Conservation (phyloP, 1,139 yeast species). For the Geotrichum restrictum region DNA sequence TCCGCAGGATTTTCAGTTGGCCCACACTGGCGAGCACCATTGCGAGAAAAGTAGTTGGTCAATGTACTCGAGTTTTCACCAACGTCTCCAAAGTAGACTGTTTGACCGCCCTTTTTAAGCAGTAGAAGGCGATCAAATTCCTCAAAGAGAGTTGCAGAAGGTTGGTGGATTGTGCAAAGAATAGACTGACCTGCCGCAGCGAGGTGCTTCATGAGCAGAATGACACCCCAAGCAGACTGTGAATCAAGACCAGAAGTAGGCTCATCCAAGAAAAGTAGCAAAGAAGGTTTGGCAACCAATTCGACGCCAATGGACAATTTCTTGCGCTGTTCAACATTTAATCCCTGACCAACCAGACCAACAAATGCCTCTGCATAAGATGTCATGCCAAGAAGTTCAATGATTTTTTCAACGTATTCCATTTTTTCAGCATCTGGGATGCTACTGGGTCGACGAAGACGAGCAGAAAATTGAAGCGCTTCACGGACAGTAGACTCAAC, state of each 20-base stretch:
- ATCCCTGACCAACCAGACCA: conserved; percentile 62
- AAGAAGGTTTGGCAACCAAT: conserved; percentile 76
- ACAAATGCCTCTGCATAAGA: conserved; percentile 56
- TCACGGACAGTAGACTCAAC: conserved; percentile 56
- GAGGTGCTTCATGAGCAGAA: conserved; percentile 51
- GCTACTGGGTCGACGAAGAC: conserved; percentile 50
- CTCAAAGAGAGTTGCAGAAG: conserved; percentile 67
- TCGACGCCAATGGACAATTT: conserved; percentile 83
- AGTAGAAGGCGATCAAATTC: conserved; percentile 70
- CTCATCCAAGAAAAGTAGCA: conserved; percentile 76
- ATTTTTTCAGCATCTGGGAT: conserved; percentile 48
- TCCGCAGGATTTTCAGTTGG: conserved; percentile 69
- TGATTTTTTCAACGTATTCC: conserved; percentile 55
- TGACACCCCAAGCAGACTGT: conserved; percentile 72
- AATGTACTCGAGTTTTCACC: conserved; percentile 58
- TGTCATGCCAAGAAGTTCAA: conserved; percentile 52
- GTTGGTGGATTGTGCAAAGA: conserved; percentile 75
- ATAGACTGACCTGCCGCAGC: conserved; percentile 77
- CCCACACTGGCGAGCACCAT: conserved; percentile 63
- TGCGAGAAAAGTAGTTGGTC: conserved; percentile 58
- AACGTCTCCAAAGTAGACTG: conserved; percentile 76
- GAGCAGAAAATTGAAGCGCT: conserved; percentile 55
- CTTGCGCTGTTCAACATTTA: conserved; percentile 79
- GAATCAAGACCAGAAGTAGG: conserved; percentile 90
- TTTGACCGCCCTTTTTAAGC: conserved; percentile 66